Percentiles rank a stretch among this genome's conserved stretches.
phyloP scores from a whole-genome alignment of 352 stramenopile species.

The Pilasporangium apinafurcum region DNA sequence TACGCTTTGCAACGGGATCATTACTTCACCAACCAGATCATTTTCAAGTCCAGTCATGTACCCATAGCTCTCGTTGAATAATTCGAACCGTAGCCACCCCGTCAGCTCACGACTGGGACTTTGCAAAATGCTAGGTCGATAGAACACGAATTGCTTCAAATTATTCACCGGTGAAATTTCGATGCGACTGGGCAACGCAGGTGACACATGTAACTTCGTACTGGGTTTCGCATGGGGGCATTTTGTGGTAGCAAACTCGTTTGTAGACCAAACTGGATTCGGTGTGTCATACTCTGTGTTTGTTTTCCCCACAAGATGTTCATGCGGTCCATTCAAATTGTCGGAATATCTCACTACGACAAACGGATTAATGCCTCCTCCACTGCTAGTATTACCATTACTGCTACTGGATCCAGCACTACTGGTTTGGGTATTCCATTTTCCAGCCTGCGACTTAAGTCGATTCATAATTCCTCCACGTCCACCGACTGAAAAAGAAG shows the following conservation, averaged over 20 bases:
- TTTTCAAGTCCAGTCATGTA: constrained; percentile 76
- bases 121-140: constrained; percentile 27
- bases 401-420: constrained; percentile 15
- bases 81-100: constrained; percentile 69
- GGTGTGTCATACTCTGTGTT: constrained; percentile 82
- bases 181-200: constrained; percentile 42
- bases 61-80: constrained; percentile 70
- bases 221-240: constrained; percentile 67
- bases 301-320: constrained; percentile 67
- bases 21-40: constrained; percentile 64
- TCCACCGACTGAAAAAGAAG: constrained; percentile 43
- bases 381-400: constrained; percentile 7
- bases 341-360: constrained; percentile 71
- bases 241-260: constrained; percentile 38
- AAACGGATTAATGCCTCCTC: constrained; percentile 45
- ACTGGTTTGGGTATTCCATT: constrained; percentile 33
- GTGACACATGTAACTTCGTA: constrained; percentile 53
- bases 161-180: constrained; percentile 59
- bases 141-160: constrained; percentile 77
- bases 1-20: constrained; percentile 63
- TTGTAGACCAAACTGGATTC: constrained; percentile 67
- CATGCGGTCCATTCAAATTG: constrained; percentile 32
- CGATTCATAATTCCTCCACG: constrained; percentile 57
- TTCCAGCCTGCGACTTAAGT: constrained; percentile 52
- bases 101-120: constrained; percentile 22